Evolutionary conservation across 2,329 filamentous ascomycete species (phyloP).

Genomic region (Arthrobotrys sinensis): DNA sequence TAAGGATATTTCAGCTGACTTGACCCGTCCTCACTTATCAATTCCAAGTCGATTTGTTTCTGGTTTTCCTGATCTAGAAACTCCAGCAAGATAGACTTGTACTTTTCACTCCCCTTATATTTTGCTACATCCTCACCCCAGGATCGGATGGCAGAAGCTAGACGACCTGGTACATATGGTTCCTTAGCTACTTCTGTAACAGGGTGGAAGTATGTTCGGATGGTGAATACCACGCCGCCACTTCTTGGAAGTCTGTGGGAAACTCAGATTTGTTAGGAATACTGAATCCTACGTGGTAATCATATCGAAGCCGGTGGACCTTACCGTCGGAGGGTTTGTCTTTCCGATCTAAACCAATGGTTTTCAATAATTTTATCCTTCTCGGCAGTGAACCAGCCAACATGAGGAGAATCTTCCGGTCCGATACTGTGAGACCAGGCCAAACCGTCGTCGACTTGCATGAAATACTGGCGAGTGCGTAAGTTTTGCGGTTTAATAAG

Average conservation of each 20-base stretch:
- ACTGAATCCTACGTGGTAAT: background rate
- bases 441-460: conserved; percentile 85
- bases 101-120: conserved; percentile 85
- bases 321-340: conserved; percentile 77
- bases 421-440: conserved; percentile 85
- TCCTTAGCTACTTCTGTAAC: conserved; percentile 78
- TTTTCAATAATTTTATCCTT: conserved; percentile 80
- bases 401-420: conserved; percentile 75
- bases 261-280: conserved; percentile 65
- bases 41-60: conserved; percentile 78
- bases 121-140: conserved; percentile 83
- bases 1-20: conserved; percentile 68
- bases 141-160: conserved; percentile 84
- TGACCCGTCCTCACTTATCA: conserved; percentile 73
- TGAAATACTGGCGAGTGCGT: conserved; percentile 80
- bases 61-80: conserved; percentile 82
- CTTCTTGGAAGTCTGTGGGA: conserved; percentile 38
- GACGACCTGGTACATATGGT: conserved; percentile 81
- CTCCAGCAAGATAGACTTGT: conserved; percentile 80
- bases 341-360: conserved; percentile 83
- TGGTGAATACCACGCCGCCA: conserved; percentile 76
- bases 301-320: conserved; percentile 68
- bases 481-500: background rate
- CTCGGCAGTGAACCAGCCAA: conserved; percentile 82
- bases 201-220: conserved; percentile 84